Conservation (phyloP, 139 green algal species). For the Haematococcus sp. region DNA sequence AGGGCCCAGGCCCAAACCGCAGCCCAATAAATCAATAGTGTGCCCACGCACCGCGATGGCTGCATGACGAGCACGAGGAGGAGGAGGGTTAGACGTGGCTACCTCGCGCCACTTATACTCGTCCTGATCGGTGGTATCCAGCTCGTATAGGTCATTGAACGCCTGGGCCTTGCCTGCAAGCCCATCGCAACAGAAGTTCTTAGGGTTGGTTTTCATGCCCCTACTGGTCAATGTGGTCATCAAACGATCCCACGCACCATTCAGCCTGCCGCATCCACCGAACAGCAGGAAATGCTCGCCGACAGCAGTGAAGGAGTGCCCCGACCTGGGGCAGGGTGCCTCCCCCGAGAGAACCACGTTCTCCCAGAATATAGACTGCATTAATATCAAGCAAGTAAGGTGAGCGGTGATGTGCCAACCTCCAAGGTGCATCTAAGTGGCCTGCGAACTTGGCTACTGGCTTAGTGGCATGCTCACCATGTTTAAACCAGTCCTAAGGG, state of each 20-base stretch:
- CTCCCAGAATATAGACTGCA: conserved; percentile 50
- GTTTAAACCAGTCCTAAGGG: background rate
- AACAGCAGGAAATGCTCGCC: conserved; percentile 71
- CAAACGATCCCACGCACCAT: conserved; percentile 45
- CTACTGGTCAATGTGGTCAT: background rate
- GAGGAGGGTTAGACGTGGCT: conserved; percentile 31
- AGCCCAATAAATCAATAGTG: no score
- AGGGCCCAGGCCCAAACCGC: no score
- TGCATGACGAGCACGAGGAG: conserved; percentile 62
- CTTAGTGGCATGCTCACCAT: background rate
- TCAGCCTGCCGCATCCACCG: conserved; percentile 62
- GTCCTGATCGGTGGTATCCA: conserved; percentile 57
- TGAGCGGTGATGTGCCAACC: background rate
- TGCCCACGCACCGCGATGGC: conserved; percentile 52
- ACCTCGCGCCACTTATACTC: conserved; percentile 53
- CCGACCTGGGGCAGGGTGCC: conserved; percentile 58
- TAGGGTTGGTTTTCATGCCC: background rate
- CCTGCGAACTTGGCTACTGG: background rate
- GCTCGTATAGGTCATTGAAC: conserved; percentile 73
- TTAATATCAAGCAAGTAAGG: background rate
- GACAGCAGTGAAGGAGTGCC: conserved; percentile 73
- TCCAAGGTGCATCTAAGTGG: background rate
- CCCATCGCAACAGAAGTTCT: background rate
- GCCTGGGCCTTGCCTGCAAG: conserved; percentile 63
- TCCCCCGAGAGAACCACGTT: conserved; percentile 33